These are phyloP conservation scores for Camellia oleifera DNA, from an alignment of 179 eudicot species.

Conservation along the genomic window DNA sequence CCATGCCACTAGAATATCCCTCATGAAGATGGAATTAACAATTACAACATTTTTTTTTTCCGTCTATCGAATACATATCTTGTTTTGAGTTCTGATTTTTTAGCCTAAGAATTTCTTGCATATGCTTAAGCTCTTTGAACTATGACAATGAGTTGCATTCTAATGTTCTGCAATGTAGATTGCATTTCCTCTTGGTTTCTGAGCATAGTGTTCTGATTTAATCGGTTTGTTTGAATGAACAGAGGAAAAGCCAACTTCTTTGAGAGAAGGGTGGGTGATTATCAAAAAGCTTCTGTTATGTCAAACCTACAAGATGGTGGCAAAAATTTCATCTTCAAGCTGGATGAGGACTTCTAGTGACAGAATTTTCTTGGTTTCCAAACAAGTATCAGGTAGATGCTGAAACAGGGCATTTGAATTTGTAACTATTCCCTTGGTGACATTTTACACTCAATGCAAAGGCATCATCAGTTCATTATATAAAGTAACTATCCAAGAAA, in stretches of 20 bases:
- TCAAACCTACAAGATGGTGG: conserved; percentile 43
- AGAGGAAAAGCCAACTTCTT: conserved; percentile 87
- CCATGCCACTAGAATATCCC: conserved; percentile 1
- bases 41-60: not conserved
- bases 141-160: not conserved
- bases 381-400: not conserved
- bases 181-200: not conserved
- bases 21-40: not conserved
- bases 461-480: conserved; percentile 2
- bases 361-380: not conserved
- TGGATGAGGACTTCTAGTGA: conserved; percentile 70
- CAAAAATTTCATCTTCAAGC: conserved; percentile 55
- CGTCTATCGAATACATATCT: not conserved
- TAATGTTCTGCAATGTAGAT: not conserved
- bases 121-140: not conserved
- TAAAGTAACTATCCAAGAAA: not conserved
- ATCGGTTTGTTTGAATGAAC: conserved; percentile 22
- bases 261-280: conserved; percentile 83
- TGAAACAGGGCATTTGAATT: not conserved
- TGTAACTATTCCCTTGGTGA: not conserved
- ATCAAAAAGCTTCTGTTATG: conserved; percentile 86
- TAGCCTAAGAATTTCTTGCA: not conserved
- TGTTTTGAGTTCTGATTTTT: not conserved
- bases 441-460: not conserved
- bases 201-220: not conserved